A percentile compares a stretch with the other conserved stretches of the same genome.
These are phyloP conservation scores for Globisporangium megalacanthum DNA, from an alignment of 352 stramenopile species.

Conservation along the genomic window DNA sequence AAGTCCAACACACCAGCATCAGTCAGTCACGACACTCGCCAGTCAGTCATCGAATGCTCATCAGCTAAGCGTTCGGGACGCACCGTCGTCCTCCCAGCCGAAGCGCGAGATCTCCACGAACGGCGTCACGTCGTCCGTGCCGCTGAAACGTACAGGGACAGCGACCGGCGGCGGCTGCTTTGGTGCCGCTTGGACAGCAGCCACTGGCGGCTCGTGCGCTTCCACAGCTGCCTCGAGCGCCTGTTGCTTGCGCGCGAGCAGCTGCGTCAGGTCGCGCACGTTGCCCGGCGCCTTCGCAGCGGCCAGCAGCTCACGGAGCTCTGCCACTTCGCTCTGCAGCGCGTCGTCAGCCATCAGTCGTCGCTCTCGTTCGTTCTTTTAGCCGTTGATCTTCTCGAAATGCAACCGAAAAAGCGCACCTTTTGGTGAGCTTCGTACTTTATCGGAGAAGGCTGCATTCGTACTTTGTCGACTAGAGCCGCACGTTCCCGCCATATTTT, in stretches of 20 bases:
- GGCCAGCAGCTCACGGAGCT: conserved; percentile 62
- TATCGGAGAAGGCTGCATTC: too few relatives aligned
- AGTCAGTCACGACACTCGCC: too few relatives aligned
- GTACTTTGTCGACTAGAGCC: too few relatives aligned
- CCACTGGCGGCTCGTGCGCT: conserved; percentile 12
- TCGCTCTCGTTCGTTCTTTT: neutral
- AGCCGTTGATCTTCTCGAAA: neutral
- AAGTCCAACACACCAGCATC: neutral
- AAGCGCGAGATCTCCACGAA: conserved; percentile 86
- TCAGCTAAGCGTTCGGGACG: neutral
- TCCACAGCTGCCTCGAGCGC: conserved; percentile 19
- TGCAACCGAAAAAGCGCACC: too few relatives aligned
- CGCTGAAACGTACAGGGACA: conserved; percentile 10
- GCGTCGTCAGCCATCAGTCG: conserved; percentile 20
- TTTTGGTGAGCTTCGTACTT: too few relatives aligned
- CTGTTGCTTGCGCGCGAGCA: conserved; percentile 59
- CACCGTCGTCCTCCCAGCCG: conserved; percentile 81
- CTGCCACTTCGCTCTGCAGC: conserved; percentile 45
- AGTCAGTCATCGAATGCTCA: too few relatives aligned
- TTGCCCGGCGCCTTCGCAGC: conserved; percentile 53
- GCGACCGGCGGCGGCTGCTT: neutral
- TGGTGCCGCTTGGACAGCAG: conserved; percentile 1
- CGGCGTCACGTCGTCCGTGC: conserved; percentile 33
- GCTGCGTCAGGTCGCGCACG: conserved; percentile 47
- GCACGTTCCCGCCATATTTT: too few relatives aligned